Base-by-base conservation (phyloP, 805 yeast species). In the Yarrowia bubula region DNA sequence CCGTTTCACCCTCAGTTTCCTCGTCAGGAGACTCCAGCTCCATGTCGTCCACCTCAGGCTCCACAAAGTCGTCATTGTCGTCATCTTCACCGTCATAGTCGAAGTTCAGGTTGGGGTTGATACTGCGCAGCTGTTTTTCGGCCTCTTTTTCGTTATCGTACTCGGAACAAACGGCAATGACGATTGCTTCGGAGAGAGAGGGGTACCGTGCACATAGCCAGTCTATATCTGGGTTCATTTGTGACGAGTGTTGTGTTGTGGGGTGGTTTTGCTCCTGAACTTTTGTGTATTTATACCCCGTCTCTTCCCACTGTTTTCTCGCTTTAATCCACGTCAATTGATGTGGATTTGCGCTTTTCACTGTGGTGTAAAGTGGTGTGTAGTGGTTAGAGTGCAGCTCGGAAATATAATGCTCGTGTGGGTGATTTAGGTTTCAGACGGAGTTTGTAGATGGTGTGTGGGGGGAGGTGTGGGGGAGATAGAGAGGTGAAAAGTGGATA, bases 191-290 rank as follows among this genome's bases (percentile, higher is more conserved):
- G 5, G 28, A 15, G 31, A 48, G 53, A 15, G 28, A 15, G 2
- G 53, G 53, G 10, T 48, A 48, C n/a, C 53, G 53, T 15, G 53
- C 53, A 48, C 53, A 48, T 2, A 48, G 39, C 53, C 53, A 48
- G 53, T 48, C 53, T 15, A 48, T 48, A 31, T 48, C 28, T 5
- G 39, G 37, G 13, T 5, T 3, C 51, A 46, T 46, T 9, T 43
- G 32, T 22, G 22, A n/a, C 22, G 32, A 3, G 14, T 22, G 47
- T 22, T 11, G 14, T 6, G 32, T 11, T 22, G n/a, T n/a, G n/a
- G n/a, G n/a, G n/a, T n/a, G n/a, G n/a, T n/a, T 22, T 22, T 22
- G 28, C 28, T 22, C 28, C 28, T 5, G 5, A 22, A 3, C 28
- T 22, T 5, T 3, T 3, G 4, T 22, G 28, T 22, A 22, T 22